Evolutionary conservation across 352 stramenopile genomes (phyloP).

Genomic region (Phytophthora ramorum): DNA sequence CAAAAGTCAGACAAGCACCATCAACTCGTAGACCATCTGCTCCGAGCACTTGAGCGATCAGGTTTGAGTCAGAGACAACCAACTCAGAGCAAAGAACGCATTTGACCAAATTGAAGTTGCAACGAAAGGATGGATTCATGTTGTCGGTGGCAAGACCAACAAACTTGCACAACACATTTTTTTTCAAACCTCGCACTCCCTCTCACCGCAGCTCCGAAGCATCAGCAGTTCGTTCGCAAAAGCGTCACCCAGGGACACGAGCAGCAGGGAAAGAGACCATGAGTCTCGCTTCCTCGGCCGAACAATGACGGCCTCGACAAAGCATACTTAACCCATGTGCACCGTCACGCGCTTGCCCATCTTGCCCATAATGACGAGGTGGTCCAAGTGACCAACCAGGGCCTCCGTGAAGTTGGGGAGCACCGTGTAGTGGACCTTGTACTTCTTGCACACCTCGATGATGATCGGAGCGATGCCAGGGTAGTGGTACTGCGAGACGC

Average conservation of each 20-base stretch:
- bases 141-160: slow-evolving; percentile 11
- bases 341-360: slow-evolving; percentile 79
- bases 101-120: slow-evolving; percentile 5
- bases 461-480: slow-evolving; percentile 93
- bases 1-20: too few species aligned
- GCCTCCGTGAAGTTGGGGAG: slow-evolving; percentile 84
- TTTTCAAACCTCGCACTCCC: neutral
- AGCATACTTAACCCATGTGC: slow-evolving; percentile 84
- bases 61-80: neutral
- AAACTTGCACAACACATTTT: too few species aligned
- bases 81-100: neutral
- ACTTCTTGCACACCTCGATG: slow-evolving; percentile 92
- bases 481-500: slow-evolving; percentile 95
- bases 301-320: slow-evolving; percentile 4
- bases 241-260: neutral
- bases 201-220: neutral
- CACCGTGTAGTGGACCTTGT: slow-evolving; percentile 93
- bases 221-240: slow-evolving; percentile 5
- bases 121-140: slow-evolving; percentile 30
- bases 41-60: neutral
- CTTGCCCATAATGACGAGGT: slow-evolving; percentile 91
- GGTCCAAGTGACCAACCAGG: slow-evolving; percentile 85
- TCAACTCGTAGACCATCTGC: neutral
- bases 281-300: neutral
- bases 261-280: slow-evolving; percentile 3